These are phyloP conservation scores for Neoboletus subvelutipes DNA, from an alignment of 768 basidiomycete genomes.

Conservation along the genomic window DNA sequence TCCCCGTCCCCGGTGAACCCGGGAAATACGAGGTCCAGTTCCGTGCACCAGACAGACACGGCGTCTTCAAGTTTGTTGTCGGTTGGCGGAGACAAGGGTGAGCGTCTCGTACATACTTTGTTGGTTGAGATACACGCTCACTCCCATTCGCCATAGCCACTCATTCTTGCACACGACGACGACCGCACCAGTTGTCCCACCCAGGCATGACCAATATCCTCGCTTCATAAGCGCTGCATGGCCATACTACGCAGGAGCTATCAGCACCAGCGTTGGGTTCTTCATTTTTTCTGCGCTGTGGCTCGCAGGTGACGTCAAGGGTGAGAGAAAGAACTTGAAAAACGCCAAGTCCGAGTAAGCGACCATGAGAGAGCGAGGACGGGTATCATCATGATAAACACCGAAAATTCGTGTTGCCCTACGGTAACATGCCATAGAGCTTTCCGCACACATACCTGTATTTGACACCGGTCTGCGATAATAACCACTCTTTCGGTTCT, in stretches of 20 bases:
- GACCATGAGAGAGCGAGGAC: neutral
- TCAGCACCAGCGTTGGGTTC: slow-evolving; percentile 85
- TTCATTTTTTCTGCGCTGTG: slow-evolving; percentile 84
- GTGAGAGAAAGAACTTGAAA: slow-evolving; percentile 52
- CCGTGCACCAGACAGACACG: slow-evolving; percentile 91
- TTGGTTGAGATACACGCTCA: neutral
- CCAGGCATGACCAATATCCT: slow-evolving; percentile 92
- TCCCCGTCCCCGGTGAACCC: slow-evolving; percentile 51
- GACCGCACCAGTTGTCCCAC: slow-evolving; percentile 87
- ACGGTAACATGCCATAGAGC: slow-evolving; percentile 9
- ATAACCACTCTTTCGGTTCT: slow-evolving; percentile 3
- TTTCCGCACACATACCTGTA: slow-evolving; percentile 24
- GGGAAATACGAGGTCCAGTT: slow-evolving; percentile 82
- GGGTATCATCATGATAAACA: neutral
- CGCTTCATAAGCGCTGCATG: slow-evolving; percentile 94
- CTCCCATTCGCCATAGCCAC: slow-evolving; percentile 44
- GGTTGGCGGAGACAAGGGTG: slow-evolving; percentile 89
- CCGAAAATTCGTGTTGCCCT: slow-evolving; percentile 9
- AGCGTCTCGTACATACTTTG: slow-evolving; percentile 23
- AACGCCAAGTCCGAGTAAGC: slow-evolving; percentile 30
- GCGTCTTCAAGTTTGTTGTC: slow-evolving; percentile 96
- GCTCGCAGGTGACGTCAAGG: slow-evolving; percentile 79
- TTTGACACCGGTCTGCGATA: slow-evolving; percentile 6
- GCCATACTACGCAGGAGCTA: slow-evolving; percentile 92
- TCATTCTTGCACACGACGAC: slow-evolving; percentile 72